Evolutionary conservation across 345 rosid species (phyloP), one percentile per base, ranked within the genome.

Genomic region (Eucalyptus cloeziana): DNA sequence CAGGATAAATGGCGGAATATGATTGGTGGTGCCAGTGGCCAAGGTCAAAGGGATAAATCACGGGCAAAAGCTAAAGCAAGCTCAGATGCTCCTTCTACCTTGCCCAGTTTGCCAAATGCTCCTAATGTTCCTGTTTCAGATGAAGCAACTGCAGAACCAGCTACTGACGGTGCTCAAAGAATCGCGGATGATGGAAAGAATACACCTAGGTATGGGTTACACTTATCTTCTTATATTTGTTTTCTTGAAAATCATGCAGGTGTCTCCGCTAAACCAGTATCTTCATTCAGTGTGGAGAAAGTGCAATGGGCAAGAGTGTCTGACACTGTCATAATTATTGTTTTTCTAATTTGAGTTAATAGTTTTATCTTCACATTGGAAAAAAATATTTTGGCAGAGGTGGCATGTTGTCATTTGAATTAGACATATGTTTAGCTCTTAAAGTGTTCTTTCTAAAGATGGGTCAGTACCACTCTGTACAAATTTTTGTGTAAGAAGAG

Each of bases 1-100:
- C 67, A 98, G 99, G 99, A 98, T 89, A 98, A 98, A 89, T 98
- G 99, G 99, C 92, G 99, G 90, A 96, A 97, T 91, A 90, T 96
- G 98, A 92, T 92, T 87, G 98, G 95, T 67, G 92, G 95, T 90
- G 92, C 92, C n/a, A 92, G 94, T 33, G 90, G 91, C 80, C 96
- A 91, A 91, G 93, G 94, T 87, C 88, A 92, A 51, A 91, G 93
- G 90, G 96, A 96, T 67, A 97, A 94, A 93, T 87, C 94, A 85
- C 91, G 96, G 86, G 87, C 94, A 15, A 96, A 94, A 89, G 86
- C 92, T 19, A 96, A 95, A 93, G 90, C 92, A 5, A 91, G 64
- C 90, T 49, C 92, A 69, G 94, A 92, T 90, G 91, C 86, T 87
- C 86, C 88, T 47, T 88, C 90, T 58, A 86, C 90, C 44, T 19